These are phyloP conservation scores for Suillus hirtellus DNA, from an alignment of 768 basidiomycete genomes.

Conservation along the genomic window DNA sequence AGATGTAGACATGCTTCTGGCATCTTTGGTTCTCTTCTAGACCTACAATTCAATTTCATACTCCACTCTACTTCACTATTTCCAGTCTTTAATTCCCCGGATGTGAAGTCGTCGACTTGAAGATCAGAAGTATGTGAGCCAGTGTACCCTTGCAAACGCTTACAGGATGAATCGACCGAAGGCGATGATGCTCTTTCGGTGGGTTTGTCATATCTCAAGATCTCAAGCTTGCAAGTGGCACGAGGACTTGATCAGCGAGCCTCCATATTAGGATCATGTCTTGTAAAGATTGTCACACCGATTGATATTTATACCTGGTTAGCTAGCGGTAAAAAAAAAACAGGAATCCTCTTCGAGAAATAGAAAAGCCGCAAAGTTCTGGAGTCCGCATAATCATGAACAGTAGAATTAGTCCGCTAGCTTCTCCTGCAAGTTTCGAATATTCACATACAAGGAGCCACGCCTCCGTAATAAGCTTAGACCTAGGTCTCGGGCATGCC, in stretches of 20 bases:
- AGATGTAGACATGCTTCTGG: background rate
- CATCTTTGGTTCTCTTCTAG: background rate
- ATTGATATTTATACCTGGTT: background rate
- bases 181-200: background rate
- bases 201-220: background rate
- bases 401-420: background rate
- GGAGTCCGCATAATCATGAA: background rate
- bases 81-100: slow-evolving; percentile 4
- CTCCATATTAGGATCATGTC: background rate
- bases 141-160: background rate
- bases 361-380: background rate
- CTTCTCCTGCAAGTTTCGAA: background rate
- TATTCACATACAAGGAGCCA: background rate
- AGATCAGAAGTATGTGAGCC: background rate
- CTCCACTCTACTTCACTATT: background rate
- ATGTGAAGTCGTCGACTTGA: background rate
- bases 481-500: background rate
- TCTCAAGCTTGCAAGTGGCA: background rate
- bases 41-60: background rate
- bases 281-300: background rate
- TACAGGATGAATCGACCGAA: background rate
- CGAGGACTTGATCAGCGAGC: background rate
- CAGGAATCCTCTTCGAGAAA: background rate
- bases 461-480: background rate
- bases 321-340: background rate